phyloP scores from a whole-genome alignment of 1,284 basidiomycete genomes.

The Mycena sp. region DNA sequence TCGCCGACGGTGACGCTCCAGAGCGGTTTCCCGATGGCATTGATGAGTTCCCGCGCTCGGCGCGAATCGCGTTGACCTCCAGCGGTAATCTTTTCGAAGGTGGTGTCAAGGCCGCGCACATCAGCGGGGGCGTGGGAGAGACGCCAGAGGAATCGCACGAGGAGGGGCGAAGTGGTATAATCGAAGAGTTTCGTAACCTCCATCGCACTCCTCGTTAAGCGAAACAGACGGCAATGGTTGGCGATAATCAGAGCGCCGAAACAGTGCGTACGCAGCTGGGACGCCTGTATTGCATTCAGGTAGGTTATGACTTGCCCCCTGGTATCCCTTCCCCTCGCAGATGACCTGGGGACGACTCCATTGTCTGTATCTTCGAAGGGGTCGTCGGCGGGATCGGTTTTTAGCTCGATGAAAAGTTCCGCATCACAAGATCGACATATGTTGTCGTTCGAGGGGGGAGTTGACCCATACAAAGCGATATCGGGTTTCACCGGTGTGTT shows the following conservation, averaged over 20 bases:
- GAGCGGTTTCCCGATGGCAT: slow-evolving; percentile 2
- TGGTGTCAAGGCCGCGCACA: slow-evolving; percentile 15
- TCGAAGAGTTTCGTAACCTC: slow-evolving; percentile 15
- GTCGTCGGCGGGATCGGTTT: slow-evolving; percentile 12
- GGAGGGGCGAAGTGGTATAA: slow-evolving; percentile 9
- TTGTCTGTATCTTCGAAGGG: slow-evolving; percentile 1
- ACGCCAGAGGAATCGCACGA: slow-evolving; percentile 18
- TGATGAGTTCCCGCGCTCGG: slow-evolving; percentile 13
- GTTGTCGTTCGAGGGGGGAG: slow-evolving; percentile 7
- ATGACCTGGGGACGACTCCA: not conserved
- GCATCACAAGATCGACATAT: slow-evolving; percentile 9
- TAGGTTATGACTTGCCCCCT: slow-evolving; percentile 18
- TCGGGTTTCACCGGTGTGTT: slow-evolving; percentile 11
- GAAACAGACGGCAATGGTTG: slow-evolving; percentile 17
- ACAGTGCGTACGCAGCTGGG: slow-evolving; percentile 19
- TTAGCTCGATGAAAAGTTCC: slow-evolving; percentile 10
- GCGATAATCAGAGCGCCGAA: slow-evolving; percentile 20
- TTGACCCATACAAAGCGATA: slow-evolving; percentile 9
- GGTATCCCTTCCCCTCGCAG: slow-evolving; percentile 11
- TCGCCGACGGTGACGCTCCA: slow-evolving; percentile 13
- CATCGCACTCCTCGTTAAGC: slow-evolving; percentile 15
- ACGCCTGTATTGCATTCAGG: slow-evolving; percentile 17
- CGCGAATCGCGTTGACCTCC: not conserved
- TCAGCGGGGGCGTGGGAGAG: slow-evolving; percentile 11
- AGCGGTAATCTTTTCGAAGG: slow-evolving; percentile 9